These are phyloP conservation scores for Pyrrhoderma noxium DNA, from an alignment of 1,284 basidiomycete species.

Conservation along the genomic window DNA sequence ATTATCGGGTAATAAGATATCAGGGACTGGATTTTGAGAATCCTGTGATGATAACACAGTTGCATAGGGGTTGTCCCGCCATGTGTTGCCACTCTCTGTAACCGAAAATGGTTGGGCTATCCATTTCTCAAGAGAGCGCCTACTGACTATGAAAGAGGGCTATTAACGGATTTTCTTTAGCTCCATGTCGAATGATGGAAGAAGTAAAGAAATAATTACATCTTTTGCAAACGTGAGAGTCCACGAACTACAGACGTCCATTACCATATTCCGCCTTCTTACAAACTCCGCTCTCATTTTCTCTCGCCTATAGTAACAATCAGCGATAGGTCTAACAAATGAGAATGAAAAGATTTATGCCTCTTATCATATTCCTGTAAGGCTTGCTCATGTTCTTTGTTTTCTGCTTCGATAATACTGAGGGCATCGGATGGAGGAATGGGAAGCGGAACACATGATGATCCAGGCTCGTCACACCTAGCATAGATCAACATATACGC, in stretches of 20 bases:
- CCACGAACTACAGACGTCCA: slow-evolving; percentile 60
- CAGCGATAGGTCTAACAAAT: not conserved
- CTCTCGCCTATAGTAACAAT: slow-evolving; percentile 34
- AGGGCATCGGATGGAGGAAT: slow-evolving; percentile 45
- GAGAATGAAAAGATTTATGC: slow-evolving; percentile 27
- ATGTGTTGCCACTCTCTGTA: too few species aligned
- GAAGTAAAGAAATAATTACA: slow-evolving; percentile 29
- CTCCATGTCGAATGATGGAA: not conserved
- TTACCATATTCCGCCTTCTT: slow-evolving; percentile 43
- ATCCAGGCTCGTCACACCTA: slow-evolving; percentile 27
- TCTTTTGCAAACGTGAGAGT: slow-evolving; percentile 39
- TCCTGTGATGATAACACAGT: too few species aligned
- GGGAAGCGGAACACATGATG: not conserved
- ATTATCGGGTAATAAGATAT: too few species aligned
- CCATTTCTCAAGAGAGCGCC: slow-evolving; percentile 55
- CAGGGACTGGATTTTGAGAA: too few species aligned
- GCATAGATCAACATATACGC: slow-evolving; percentile 92
- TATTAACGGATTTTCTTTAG: not conserved
- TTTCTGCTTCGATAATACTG: slow-evolving; percentile 48
- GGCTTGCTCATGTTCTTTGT: slow-evolving; percentile 43
- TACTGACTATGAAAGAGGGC: slow-evolving; percentile 43
- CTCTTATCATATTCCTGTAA: slow-evolving; percentile 44
- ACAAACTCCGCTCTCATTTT: slow-evolving; percentile 39
- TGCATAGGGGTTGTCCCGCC: too few species aligned
- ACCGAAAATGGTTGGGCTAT: slow-evolving; percentile 33